Evolutionary conservation across 306 rosid genomes (phyloP).

Genomic region (Fagus sylvatica): DNA sequence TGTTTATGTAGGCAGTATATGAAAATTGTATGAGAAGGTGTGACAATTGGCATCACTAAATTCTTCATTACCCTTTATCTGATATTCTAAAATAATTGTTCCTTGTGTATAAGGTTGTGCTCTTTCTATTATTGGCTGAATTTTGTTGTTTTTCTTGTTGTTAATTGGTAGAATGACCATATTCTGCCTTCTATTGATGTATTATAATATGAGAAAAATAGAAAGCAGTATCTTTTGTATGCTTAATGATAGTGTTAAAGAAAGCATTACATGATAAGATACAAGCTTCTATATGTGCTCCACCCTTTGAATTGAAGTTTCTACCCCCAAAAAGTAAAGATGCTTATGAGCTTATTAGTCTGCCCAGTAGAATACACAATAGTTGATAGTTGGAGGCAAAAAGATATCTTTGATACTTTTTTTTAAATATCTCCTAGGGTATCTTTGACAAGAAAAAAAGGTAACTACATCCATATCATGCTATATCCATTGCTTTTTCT

Average conservation of each 20-base stretch:
- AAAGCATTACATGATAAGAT: neutral
- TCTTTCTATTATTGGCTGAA: neutral
- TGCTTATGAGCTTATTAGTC: slow-evolving; percentile 4
- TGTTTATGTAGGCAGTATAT: neutral
- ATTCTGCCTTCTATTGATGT: neutral
- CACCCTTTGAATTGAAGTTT: neutral
- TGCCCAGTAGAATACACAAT: neutral
- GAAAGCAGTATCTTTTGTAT: neutral
- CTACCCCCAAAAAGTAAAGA: neutral
- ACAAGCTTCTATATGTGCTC: neutral
- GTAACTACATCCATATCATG: neutral
- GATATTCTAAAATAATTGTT: neutral
- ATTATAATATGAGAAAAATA: neutral
- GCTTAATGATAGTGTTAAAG: neutral
- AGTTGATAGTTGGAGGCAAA: neutral
- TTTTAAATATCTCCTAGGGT: neutral
- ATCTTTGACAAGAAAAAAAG: neutral
- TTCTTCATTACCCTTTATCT: neutral
- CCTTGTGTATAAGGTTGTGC: no score
- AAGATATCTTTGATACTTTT: neutral
- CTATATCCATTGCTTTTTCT: neutral
- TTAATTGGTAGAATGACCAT: neutral
- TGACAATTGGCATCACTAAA: neutral
- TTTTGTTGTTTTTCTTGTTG: neutral
- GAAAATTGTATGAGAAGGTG: neutral